Evolutionary conservation across 495 filamentous ascomycete species (phyloP).

Genomic region (Glarea lozoyensis): DNA sequence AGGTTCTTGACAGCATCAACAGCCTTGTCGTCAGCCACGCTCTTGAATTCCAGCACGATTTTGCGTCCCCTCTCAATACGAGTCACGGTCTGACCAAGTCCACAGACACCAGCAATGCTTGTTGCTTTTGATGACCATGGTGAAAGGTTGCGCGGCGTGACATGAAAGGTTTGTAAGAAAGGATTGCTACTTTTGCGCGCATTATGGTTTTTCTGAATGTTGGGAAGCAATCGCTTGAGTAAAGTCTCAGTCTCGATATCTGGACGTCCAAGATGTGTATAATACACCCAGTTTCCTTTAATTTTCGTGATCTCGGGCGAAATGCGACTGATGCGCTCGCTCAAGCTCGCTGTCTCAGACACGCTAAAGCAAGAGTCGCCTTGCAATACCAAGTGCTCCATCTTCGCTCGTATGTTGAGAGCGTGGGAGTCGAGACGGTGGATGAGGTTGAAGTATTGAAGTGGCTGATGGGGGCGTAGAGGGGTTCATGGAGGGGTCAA

Average conservation of each 20-base stretch:
- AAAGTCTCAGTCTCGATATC: neutral
- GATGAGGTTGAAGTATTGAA: too few species aligned
- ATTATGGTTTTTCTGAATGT: neutral
- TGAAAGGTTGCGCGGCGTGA: constrained; percentile 82
- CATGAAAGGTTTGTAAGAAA: constrained; percentile 43
- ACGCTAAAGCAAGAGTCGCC: constrained; percentile 43
- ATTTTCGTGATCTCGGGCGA: constrained; percentile 32
- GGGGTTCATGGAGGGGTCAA: too few species aligned
- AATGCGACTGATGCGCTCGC: constrained; percentile 33
- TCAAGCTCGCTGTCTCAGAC: constrained; percentile 40
- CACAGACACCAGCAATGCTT: constrained; percentile 88
- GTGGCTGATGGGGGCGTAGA: too few species aligned
- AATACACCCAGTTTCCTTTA: constrained; percentile 43
- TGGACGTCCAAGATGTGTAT: constrained; percentile 22
- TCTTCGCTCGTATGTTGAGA: too few species aligned
- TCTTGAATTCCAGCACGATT: constrained; percentile 52
- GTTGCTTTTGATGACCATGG: constrained; percentile 98
- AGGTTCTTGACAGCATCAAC: constrained; percentile 59
- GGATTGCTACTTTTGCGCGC: neutral
- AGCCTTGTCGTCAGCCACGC: constrained; percentile 34
- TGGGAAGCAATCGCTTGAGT: constrained; percentile 34
- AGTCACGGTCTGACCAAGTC: constrained; percentile 59
- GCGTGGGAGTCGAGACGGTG: too few species aligned
- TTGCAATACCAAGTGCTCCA: constrained; percentile 27
- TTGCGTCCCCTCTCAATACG: constrained; percentile 84